Evolutionary conservation across 176 grass and related monocot genomes (phyloP).

Genomic region (Triticum timopheevii): DNA sequence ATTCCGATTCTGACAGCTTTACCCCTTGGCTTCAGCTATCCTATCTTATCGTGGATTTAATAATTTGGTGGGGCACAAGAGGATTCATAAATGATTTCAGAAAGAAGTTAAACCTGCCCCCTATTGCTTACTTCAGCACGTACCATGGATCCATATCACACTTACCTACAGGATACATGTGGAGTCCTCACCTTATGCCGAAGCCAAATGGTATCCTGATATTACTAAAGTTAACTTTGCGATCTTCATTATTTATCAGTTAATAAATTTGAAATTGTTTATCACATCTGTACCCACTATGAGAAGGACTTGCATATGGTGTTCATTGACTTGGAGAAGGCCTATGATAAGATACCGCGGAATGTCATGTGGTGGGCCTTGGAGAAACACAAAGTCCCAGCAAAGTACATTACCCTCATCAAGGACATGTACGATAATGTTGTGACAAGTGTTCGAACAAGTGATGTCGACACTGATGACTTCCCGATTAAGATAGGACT

Average conservation of each 20-base stretch:
- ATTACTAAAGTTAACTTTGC: constrained; percentile 27
- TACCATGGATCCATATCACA: constrained; percentile 99
- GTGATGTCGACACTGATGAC: no score
- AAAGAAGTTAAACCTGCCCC: constrained; percentile 89
- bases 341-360: no score
- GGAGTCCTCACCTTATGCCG: constrained; percentile 86
- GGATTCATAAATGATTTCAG: constrained; percentile 97
- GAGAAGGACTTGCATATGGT: no score
- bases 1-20: constrained; percentile 34
- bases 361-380: no score
- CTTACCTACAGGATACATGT: constrained; percentile 98
- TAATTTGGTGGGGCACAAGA: constrained; percentile 98
- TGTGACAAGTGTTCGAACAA: no score
- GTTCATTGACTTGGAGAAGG: no score
- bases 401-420: no score
- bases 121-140: constrained; percentile 97
- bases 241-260: background rate
- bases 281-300: background rate
- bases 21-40: constrained; percentile 73
- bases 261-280: constrained; percentile 7
- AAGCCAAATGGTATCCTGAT: constrained; percentile 78
- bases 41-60: constrained; percentile 84
- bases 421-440: no score
- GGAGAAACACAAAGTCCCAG: no score
- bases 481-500: no score